phyloP scores from a whole-genome alignment of 495 filamentous ascomycete genomes.

The Evernia prunastri region DNA sequence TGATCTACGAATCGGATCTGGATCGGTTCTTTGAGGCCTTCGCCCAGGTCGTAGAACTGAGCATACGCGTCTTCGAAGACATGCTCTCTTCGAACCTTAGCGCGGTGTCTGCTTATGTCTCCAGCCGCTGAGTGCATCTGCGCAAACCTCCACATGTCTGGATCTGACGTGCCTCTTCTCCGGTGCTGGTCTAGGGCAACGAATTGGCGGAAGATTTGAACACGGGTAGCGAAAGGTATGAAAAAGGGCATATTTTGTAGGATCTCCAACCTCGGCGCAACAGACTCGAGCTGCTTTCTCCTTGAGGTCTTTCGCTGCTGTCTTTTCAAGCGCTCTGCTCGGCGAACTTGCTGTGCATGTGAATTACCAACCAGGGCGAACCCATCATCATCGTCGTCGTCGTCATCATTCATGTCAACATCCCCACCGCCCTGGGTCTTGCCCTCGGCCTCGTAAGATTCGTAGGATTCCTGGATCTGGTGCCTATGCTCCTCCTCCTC shows the following conservation, averaged over 20 bases:
- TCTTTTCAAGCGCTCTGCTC: slow-evolving; percentile 48
- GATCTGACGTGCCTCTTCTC: slow-evolving; percentile 69
- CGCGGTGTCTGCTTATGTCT: slow-evolving; percentile 66
- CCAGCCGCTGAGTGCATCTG: slow-evolving; percentile 46
- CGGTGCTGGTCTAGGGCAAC: slow-evolving; percentile 73
- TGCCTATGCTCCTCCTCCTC: slow-evolving; percentile 79
- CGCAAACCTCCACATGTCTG: slow-evolving; percentile 63
- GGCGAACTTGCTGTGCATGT: slow-evolving; percentile 46
- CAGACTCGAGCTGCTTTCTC: slow-evolving; percentile 61
- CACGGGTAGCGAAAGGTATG: slow-evolving; percentile 85
- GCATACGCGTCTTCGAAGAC: slow-evolving; percentile 82
- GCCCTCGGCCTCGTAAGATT: slow-evolving; percentile 30
- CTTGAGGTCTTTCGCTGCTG: slow-evolving; percentile 58
- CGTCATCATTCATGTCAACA: slow-evolving; percentile 43
- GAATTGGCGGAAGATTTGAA: slow-evolving; percentile 92
- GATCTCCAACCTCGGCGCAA: slow-evolving; percentile 82
- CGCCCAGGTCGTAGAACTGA: slow-evolving; percentile 74
- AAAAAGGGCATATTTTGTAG: slow-evolving; percentile 95
- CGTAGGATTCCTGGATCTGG: slow-evolving; percentile 48
- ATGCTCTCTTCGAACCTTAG: slow-evolving; percentile 70
- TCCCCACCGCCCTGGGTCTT: slow-evolving; percentile 43
- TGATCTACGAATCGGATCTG: slow-evolving; percentile 95
- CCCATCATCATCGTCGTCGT: slow-evolving; percentile 34
- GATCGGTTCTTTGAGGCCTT: slow-evolving; percentile 89
- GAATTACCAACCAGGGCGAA: slow-evolving; percentile 45